Evolutionary conservation across 2,329 filamentous ascomycete species (phyloP).

Genomic region (Coleophoma eucalyptorum): DNA sequence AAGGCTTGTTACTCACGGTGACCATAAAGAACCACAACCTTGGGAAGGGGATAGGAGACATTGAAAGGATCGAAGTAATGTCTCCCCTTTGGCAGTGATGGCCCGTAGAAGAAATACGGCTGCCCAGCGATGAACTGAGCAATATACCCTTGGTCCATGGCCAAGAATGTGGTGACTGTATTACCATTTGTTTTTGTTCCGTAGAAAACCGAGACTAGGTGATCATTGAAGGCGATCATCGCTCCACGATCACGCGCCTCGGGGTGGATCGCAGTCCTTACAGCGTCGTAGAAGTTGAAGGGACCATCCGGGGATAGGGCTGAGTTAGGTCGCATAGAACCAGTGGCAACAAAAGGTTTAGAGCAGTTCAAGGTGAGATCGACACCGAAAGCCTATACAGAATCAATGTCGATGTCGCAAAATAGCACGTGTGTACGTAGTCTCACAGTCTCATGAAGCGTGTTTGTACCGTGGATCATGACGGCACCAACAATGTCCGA

Average conservation of each 20-base stretch:
- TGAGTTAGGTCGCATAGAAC: neutral
- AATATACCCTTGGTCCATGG: neutral
- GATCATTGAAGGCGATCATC: neutral
- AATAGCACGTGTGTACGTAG: neutral
- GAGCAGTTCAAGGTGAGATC: neutral
- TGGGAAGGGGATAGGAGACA: neutral
- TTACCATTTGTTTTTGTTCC: neutral
- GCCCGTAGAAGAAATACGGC: neutral
- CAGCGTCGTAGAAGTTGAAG: neutral
- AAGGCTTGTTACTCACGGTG: neutral
- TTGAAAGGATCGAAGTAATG: neutral
- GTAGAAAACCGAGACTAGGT: neutral
- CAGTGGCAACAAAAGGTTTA: neutral
- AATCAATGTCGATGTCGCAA: neutral
- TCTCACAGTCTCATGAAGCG: neutral
- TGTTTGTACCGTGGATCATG: neutral
- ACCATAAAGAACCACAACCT: neutral
- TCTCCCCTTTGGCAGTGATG: neutral
- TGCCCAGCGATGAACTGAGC: neutral
- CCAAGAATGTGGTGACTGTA: neutral
- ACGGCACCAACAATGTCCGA: neutral
- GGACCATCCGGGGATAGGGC: neutral
- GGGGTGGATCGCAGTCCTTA: neutral
- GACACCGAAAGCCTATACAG: neutral
- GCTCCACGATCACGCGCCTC: neutral